Evolutionary conservation across 345 rosid species (phyloP).

Genomic region (Citrus glauca): DNA sequence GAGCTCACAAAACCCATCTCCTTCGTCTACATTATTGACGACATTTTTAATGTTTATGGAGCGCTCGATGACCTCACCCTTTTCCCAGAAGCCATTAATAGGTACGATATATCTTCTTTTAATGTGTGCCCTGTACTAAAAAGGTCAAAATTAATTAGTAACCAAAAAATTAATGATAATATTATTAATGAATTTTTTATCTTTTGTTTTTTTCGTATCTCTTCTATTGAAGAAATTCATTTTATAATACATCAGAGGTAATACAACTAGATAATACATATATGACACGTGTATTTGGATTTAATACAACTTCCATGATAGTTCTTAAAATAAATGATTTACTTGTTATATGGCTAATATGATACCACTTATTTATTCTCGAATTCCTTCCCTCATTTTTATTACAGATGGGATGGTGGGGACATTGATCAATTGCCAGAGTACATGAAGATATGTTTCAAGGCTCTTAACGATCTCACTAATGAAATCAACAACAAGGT

Average conservation of each 20-base stretch:
- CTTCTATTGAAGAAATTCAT: no score
- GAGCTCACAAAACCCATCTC: slow-evolving; percentile 47
- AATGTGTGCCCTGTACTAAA: no score
- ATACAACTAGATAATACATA: no score
- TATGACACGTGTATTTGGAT: no score
- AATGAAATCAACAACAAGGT: slow-evolving; percentile 36
- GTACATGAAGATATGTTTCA: slow-evolving; percentile 41
- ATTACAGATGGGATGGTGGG: slow-evolving; percentile 39
- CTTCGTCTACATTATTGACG: slow-evolving; percentile 49
- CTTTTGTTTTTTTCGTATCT: no score
- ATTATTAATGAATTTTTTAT: neutral
- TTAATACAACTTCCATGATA: no score
- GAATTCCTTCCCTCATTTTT: no score
- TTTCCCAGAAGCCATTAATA: slow-evolving; percentile 39
- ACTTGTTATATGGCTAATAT: no score
- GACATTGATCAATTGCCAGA: slow-evolving; percentile 29
- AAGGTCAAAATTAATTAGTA: no score
- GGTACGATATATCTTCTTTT: slow-evolving; percentile 17
- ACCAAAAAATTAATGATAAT: neutral
- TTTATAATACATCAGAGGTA: no score
- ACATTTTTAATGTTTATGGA: slow-evolving; percentile 48
- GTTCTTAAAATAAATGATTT: no score
- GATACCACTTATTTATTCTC: no score
- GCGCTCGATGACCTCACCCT: slow-evolving; percentile 37
- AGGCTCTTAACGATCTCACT: slow-evolving; percentile 37